A percentile compares a stretch with the other conserved stretches of the same genome.
These are phyloP conservation scores for Flaveria robusta DNA, from an alignment of 129 eudicot genomes.

Conservation along the genomic window DNA sequence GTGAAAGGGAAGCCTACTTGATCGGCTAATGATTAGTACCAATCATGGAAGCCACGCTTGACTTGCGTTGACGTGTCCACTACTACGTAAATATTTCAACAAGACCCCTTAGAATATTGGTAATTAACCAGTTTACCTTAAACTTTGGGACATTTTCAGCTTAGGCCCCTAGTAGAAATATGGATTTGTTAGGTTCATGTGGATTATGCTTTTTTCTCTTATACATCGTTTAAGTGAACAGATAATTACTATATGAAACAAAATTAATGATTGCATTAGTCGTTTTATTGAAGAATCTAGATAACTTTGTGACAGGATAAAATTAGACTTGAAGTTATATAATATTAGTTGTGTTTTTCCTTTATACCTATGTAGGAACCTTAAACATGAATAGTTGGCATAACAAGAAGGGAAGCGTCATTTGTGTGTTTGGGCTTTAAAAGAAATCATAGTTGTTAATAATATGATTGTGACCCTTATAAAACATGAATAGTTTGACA, in stretches of 20 bases:
- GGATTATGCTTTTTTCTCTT: neutral
- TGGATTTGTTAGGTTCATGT: neutral
- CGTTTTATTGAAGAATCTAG: neutral
- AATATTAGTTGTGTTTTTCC: neutral
- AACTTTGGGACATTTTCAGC: neutral
- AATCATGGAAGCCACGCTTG: slow-evolving; percentile 19
- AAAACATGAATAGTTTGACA: neutral
- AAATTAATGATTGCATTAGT: neutral
- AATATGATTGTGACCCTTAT: too few species aligned
- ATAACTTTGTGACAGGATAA: neutral
- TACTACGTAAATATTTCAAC: neutral
- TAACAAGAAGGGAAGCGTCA: too few species aligned
- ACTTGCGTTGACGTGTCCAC: slow-evolving; percentile 1
- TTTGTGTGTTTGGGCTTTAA: neutral
- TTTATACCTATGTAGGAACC: neutral
- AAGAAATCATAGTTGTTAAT: neutral
- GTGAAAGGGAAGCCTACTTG: slow-evolving; percentile 11
- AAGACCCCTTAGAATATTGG: neutral
- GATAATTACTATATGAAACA: neutral
- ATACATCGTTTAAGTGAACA: neutral
- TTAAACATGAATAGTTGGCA: neutral
- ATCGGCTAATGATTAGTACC: slow-evolving; percentile 17
- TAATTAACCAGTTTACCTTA: neutral
- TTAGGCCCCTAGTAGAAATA: neutral
- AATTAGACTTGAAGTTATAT: neutral